Evolutionary conservation across 2,329 filamentous ascomycete species (phyloP), one percentile per base, ranked within the genome.

Genomic region (Huntiella omanensis): DNA sequence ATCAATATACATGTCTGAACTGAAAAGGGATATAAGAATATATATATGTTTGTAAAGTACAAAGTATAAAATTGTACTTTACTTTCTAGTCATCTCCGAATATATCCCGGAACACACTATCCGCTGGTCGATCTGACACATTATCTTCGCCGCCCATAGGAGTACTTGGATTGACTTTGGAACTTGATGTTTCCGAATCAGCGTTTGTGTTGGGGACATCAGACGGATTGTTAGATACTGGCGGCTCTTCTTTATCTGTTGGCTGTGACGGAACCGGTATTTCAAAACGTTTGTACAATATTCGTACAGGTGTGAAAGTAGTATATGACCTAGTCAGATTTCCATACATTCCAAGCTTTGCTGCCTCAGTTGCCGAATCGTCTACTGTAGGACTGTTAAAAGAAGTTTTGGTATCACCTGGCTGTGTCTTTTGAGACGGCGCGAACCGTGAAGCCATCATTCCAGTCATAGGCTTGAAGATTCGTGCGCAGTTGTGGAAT

Each of bases 361-460:
- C 91, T 1, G 91, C 91, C 54, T 84, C 79, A 57, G 87, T 81
- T 8, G 85, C 84, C 0, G 87, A 80, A 55, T 94, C 82, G 51
- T 55, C 53, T 4, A 54, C 49, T 33, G 63, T 64, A 7, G 57
- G 55, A 41, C 59, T 59, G 1, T 19, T 51, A 44, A 16, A 50
- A 17, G 42, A 13, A n/a, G 41, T 39, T 10, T 45, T 48, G n/a
- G 50, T 51, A 12, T 51, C 44, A 8, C 59, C 55, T 1, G 55
- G 47, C 5, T 57, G 22, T 7, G 38, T 4, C 13, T 42, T 45
- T 22, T 19, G 32, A 1, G 77, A 73, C 1, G 82, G 80, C 0
- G 86, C 95, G 59, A 98, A 98, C 0, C 88, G 78, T 15, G 83
- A 85, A 12, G 88, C 91, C 85, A 98, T 96, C 52, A 84, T 70